These are phyloP conservation scores for Naegleria fowleri DNA, from an alignment of 208 protist species.

Conservation along the genomic window DNA sequence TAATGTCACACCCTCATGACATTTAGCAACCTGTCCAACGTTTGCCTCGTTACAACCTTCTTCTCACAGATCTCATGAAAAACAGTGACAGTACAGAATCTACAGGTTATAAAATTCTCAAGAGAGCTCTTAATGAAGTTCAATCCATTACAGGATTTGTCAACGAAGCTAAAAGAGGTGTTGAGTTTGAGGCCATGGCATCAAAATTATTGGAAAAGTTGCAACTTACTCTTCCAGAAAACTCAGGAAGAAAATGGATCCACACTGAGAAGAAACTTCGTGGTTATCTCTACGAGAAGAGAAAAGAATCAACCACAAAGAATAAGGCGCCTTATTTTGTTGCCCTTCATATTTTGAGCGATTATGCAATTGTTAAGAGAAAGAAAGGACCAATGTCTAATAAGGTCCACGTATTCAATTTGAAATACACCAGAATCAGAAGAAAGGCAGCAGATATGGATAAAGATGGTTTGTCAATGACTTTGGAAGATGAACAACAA, in stretches of 20 bases:
- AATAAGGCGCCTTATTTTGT: background rate
- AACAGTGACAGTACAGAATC: background rate
- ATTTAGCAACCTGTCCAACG: slow-evolving; percentile 14
- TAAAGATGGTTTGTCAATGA: background rate
- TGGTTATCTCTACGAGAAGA: background rate
- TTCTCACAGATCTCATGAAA: background rate
- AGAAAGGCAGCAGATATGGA: slow-evolving; percentile 17
- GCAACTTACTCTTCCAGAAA: background rate
- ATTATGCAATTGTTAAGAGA: background rate
- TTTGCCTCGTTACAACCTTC: background rate
- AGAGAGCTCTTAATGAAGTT: background rate
- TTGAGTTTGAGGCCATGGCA: background rate
- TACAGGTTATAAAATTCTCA: background rate
- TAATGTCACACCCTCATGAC: too few species aligned
- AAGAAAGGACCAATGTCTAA: background rate
- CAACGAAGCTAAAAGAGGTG: background rate
- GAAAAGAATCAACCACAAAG: background rate
- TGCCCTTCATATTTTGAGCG: background rate
- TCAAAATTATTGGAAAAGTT: background rate
- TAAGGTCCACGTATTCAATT: background rate
- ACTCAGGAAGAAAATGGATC: background rate
- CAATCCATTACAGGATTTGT: background rate
- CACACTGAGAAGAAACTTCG: background rate
- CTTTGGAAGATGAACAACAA: background rate
- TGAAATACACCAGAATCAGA: background rate